Conservation (phyloP, 1,284 basidiomycete species). For the Dichomitus squalens region DNA sequence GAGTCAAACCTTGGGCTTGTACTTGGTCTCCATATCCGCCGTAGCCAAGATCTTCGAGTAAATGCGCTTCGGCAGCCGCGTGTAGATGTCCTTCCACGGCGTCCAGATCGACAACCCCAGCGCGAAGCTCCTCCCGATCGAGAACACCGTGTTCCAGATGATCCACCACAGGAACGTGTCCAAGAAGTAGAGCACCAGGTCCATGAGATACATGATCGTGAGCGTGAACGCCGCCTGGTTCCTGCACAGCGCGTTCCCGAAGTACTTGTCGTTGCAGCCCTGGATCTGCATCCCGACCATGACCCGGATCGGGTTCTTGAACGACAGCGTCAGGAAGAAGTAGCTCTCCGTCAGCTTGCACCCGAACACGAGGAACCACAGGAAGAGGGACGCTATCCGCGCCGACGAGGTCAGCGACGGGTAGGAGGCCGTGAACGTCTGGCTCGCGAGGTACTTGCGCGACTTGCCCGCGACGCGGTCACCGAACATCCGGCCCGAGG, state of each 20-base stretch:
- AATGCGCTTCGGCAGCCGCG: conserved; percentile 90
- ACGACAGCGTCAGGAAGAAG: conserved; percentile 94
- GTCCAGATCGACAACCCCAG: conserved; percentile 96
- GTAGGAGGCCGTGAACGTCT: conserved; percentile 95
- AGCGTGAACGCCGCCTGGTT: conserved; percentile 93
- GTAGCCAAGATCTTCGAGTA: conserved; percentile 93
- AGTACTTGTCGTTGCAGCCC: conserved; percentile 82
- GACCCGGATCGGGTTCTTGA: conserved; percentile 85
- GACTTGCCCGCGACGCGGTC: conserved; percentile 93
- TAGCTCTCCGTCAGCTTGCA: conserved; percentile 96
- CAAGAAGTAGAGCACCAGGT: conserved; percentile 92
- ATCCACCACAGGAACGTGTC: conserved; percentile 98
- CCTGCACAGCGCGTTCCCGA: conserved; percentile 78
- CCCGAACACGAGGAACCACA: conserved; percentile 91
- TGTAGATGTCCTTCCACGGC: conserved; percentile 95
- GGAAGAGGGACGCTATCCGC: conserved; percentile 72
- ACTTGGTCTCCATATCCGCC: conserved; percentile 92
- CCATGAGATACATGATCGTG: conserved; percentile 97
- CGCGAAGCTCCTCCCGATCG: conserved; percentile 86
- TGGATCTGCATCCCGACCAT: conserved; percentile 95
- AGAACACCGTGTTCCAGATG: conserved; percentile 97
- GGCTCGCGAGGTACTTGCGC: conserved; percentile 92
- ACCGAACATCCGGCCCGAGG: conserved; percentile 93
- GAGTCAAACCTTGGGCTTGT: conserved; percentile 86
- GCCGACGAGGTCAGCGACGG: conserved; percentile 63